Percentiles rank a stretch among this genome's conserved stretches.
phyloP scores from a whole-genome alignment of 768 basidiomycete species.

The Strobilomyces confusus region DNA sequence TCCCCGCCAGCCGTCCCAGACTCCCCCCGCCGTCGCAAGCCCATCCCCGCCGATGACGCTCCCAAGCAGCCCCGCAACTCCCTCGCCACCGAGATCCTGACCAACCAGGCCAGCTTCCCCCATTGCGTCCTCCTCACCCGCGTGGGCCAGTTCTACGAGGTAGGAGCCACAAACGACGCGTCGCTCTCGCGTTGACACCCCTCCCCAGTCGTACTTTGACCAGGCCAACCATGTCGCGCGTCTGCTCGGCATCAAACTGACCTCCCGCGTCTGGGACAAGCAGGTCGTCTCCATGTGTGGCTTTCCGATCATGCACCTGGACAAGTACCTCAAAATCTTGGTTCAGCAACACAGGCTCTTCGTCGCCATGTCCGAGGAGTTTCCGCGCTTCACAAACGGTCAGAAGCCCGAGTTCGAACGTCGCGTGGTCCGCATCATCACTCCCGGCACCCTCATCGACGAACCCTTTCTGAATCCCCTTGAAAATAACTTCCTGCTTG shows the following conservation, averaged over 20 bases:
- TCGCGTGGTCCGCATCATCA: slow-evolving; percentile 81
- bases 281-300: slow-evolving; percentile 80
- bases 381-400: slow-evolving; percentile 49
- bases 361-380: slow-evolving; percentile 94
- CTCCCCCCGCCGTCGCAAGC: slow-evolving; percentile 12
- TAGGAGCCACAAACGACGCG: slow-evolving; percentile 28
- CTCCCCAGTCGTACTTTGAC: slow-evolving; percentile 81
- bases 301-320: slow-evolving; percentile 81
- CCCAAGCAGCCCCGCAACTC: slow-evolving; percentile 38
- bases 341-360: slow-evolving; percentile 81
- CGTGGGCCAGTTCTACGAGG: slow-evolving; percentile 96
- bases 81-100: slow-evolving; percentile 66
- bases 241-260: slow-evolving; percentile 79
- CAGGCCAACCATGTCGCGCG: slow-evolving; percentile 78
- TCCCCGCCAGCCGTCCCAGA: not conserved
- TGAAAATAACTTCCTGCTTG: slow-evolving; percentile 88
- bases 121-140: slow-evolving; percentile 88
- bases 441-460: slow-evolving; percentile 92
- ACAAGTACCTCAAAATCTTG: slow-evolving; percentile 81
- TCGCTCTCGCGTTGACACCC: slow-evolving; percentile 5
- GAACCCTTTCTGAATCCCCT: slow-evolving; percentile 82
- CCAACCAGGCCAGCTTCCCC: slow-evolving; percentile 73
- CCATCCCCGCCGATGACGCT: too few species aligned
- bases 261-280: slow-evolving; percentile 70
- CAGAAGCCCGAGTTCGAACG: slow-evolving; percentile 65